Evolutionary conservation across 2,329 filamentous ascomycete species (phyloP).

Genomic region (Aspergillus pseudonomiae): DNA sequence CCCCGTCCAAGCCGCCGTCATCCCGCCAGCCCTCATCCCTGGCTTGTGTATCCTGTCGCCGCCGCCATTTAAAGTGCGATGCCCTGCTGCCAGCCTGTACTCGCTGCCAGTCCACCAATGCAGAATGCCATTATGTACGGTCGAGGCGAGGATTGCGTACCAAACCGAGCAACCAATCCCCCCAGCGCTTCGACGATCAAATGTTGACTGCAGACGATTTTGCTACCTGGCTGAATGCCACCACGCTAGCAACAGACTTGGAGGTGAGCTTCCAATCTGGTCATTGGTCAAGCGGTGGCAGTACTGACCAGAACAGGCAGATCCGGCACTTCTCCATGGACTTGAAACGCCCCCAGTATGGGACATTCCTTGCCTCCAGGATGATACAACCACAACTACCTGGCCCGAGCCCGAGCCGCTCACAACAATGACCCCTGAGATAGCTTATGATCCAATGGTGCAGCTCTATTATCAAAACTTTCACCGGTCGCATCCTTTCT

Average conservation of each 20-base stretch:
- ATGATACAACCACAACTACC: slow-evolving; percentile 8
- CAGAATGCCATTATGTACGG: slow-evolving; percentile 51
- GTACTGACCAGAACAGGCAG: slow-evolving; percentile 14
- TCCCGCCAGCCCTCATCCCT: slow-evolving; percentile 21
- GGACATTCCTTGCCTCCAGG: slow-evolving; percentile 12
- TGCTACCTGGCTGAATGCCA: slow-evolving; percentile 19
- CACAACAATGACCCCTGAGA: slow-evolving; percentile 6
- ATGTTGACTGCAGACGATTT: slow-evolving; percentile 16
- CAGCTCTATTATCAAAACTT: slow-evolving; percentile 56
- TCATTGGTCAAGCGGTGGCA: background rate
- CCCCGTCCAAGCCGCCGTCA: slow-evolving; percentile 5
- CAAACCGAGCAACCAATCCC: background rate
- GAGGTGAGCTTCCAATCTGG: slow-evolving; percentile 6
- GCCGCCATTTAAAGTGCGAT: slow-evolving; percentile 50
- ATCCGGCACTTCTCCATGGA: slow-evolving; percentile 15
- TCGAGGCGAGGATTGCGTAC: slow-evolving; percentile 45
- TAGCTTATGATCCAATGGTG: slow-evolving; percentile 35
- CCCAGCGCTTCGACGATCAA: slow-evolving; percentile 15
- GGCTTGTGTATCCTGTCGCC: slow-evolving; percentile 32
- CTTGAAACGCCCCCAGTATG: slow-evolving; percentile 9
- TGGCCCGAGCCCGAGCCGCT: slow-evolving; percentile 5
- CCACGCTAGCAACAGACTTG: slow-evolving; percentile 14
- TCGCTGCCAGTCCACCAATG: slow-evolving; percentile 45
- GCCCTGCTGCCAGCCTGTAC: slow-evolving; percentile 46
- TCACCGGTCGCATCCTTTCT: slow-evolving; percentile 54